Percentiles rank a stretch among this genome's conserved stretches.
Evolutionary conservation across 1,284 basidiomycete species (phyloP).

Genomic region (Serendipita sp.): DNA sequence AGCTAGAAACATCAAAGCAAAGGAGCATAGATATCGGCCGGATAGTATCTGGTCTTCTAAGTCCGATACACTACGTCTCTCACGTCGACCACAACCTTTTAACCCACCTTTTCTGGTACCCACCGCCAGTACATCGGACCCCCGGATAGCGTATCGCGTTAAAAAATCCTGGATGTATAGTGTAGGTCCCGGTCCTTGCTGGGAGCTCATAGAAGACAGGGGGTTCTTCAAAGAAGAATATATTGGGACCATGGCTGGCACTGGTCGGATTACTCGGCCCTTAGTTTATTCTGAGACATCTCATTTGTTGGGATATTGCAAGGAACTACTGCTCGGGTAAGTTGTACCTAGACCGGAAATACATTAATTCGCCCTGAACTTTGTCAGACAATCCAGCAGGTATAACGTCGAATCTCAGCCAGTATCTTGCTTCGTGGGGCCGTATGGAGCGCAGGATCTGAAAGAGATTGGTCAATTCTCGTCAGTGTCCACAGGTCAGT

Average conservation of each 20-base stretch:
- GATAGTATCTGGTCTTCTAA: not conserved
- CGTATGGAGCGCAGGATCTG: not conserved
- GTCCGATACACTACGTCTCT: not conserved
- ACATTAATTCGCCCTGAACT: too few relatives aligned
- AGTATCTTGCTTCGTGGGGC: not conserved
- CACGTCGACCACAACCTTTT: constrained; percentile 13
- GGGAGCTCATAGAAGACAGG: constrained; percentile 59
- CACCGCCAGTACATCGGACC: constrained; percentile 31
- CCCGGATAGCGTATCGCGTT: constrained; percentile 31
- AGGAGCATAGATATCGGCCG: not conserved
- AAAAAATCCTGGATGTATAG: constrained; percentile 56
- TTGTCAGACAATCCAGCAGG: not conserved
- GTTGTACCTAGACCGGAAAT: not conserved
- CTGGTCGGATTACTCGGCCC: not conserved
- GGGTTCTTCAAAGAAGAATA: constrained; percentile 58
- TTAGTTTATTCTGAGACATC: not conserved
- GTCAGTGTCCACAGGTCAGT: not conserved
- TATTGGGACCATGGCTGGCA: not conserved
- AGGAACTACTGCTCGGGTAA: not conserved
- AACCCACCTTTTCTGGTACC: constrained; percentile 15
- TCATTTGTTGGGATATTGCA: not conserved
- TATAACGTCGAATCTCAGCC: not conserved
- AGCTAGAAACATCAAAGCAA: not conserved
- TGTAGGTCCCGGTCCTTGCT: constrained; percentile 55
- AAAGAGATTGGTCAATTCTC: not conserved